phyloP scores from a whole-genome alignment of 2,329 filamentous ascomycete species.

The Elsinoe necatrix region DNA sequence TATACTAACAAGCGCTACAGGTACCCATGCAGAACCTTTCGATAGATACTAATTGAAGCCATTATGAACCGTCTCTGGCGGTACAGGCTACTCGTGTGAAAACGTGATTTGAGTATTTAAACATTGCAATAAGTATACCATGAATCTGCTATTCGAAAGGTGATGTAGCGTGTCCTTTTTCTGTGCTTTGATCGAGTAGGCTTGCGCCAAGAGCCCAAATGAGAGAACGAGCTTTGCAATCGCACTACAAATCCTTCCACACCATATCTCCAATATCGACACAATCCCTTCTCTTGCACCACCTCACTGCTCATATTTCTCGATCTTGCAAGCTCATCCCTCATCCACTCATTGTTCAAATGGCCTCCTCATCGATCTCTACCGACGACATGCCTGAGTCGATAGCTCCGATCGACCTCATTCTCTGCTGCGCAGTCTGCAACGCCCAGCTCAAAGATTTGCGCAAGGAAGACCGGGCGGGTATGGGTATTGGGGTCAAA shows the following conservation, averaged over 20 bases:
- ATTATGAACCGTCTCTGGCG: not conserved
- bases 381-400: not conserved
- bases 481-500: conserved; percentile 33
- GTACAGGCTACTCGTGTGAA: not conserved
- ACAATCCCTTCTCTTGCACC: no score
- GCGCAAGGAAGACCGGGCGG: conserved; percentile 29
- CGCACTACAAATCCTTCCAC: not conserved
- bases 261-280: not conserved
- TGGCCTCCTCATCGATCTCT: not conserved
- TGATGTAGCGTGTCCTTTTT: not conserved
- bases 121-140: not conserved
- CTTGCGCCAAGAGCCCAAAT: not conserved
- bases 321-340: not conserved
- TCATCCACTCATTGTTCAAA: not conserved
- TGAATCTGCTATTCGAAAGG: not conserved
- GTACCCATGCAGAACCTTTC: conserved; percentile 41
- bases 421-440: conserved; percentile 44
- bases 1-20: conserved; percentile 25
- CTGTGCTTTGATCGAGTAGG: not conserved
- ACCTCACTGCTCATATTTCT: no score
- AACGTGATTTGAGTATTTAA: not conserved
- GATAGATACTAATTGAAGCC: conserved; percentile 21
- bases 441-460: conserved; percentile 38
- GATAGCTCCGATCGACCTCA: conserved; percentile 33
- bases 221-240: not conserved